A percentile compares a stretch with the other conserved stretches of the same genome.
These are phyloP conservation scores for Mortierella sp. DNA, from an alignment of 371 early-diverging fungal species.

Conservation along the genomic window DNA sequence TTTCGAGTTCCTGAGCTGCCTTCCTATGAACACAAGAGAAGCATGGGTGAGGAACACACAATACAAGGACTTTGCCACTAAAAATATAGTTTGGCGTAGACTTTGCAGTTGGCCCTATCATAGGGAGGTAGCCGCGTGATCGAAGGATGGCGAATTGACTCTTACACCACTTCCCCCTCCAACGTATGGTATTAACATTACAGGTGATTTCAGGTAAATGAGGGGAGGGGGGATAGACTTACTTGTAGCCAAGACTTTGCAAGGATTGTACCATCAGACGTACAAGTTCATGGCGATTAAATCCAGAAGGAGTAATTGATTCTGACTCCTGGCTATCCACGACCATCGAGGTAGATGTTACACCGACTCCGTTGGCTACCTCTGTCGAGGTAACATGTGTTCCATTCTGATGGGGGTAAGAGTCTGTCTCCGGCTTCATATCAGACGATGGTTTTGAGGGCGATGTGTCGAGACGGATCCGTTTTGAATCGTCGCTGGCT, in stretches of 20 bases:
- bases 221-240: conserved; percentile 19
- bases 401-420: conserved; percentile 16
- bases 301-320: conserved; percentile 31
- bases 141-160: no score
- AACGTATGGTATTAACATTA: no score
- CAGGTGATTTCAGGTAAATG: no score
- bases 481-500: conserved; percentile 10
- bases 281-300: conserved; percentile 72
- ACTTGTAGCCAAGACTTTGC: conserved; percentile 85
- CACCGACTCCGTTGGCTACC: conserved; percentile 11
- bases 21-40: conserved; percentile 14
- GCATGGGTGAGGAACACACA: neutral
- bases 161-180: no score
- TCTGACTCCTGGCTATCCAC: conserved; percentile 16
- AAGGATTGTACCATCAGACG: conserved; percentile 88
- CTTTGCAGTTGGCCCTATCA: no score
- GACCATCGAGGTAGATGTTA: conserved; percentile 12
- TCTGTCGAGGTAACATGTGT: conserved; percentile 10
- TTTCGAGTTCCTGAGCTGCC: conserved; percentile 35
- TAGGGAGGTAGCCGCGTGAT: no score
- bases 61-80: no score
- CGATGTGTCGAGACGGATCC: conserved; percentile 4
- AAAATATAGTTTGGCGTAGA: no score
- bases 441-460: neutral
- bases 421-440: conserved; percentile 35